Evolutionary conservation across 2,329 filamentous ascomycete genomes (phyloP).

Genomic region (Tolypocladium guangdongense): DNA sequence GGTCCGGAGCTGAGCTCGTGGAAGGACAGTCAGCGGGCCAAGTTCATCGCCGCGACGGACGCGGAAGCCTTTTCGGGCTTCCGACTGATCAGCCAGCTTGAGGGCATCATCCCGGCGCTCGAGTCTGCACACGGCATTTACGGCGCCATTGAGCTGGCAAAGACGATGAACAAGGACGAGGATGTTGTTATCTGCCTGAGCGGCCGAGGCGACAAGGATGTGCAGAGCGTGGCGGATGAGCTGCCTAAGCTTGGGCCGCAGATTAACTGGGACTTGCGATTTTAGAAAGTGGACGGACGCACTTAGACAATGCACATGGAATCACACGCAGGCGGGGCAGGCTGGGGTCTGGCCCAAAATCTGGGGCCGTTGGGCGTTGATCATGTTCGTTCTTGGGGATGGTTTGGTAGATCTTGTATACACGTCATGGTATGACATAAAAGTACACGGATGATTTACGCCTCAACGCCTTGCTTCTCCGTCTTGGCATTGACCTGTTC

Average conservation of each 20-base stretch:
- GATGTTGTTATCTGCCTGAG: conserved; percentile 91
- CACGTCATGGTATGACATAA: not conserved
- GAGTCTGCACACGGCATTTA: conserved; percentile 90
- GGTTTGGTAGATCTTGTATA: not conserved
- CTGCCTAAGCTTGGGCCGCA: conserved; percentile 77
- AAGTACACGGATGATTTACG: not conserved
- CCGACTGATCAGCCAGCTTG: conserved; percentile 70
- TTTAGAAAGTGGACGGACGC: conserved; percentile 26
- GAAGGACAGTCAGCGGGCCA: conserved; percentile 83
- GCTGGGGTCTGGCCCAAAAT: not conserved
- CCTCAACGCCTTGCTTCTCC: conserved; percentile 1
- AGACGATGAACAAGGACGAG: conserved; percentile 79
- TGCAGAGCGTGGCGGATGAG: conserved; percentile 94
- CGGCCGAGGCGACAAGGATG: conserved; percentile 94
- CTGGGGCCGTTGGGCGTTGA: not conserved
- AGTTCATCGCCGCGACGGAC: conserved; percentile 86
- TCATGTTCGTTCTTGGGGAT: not conserved
- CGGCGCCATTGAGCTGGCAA: conserved; percentile 80
- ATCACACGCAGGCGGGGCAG: not conserved
- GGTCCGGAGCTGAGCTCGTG: conserved; percentile 84
- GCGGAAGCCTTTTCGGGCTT: conserved; percentile 84
- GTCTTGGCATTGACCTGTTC: conserved; percentile 10
- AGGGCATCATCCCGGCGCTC: conserved; percentile 93
- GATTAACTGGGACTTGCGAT: conserved; percentile 66
- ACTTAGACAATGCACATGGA: not conserved